These are phyloP conservation scores for Chrysosporium queenslandicum DNA, from an alignment of 2,329 filamentous ascomycete genomes.

Conservation along the genomic window DNA sequence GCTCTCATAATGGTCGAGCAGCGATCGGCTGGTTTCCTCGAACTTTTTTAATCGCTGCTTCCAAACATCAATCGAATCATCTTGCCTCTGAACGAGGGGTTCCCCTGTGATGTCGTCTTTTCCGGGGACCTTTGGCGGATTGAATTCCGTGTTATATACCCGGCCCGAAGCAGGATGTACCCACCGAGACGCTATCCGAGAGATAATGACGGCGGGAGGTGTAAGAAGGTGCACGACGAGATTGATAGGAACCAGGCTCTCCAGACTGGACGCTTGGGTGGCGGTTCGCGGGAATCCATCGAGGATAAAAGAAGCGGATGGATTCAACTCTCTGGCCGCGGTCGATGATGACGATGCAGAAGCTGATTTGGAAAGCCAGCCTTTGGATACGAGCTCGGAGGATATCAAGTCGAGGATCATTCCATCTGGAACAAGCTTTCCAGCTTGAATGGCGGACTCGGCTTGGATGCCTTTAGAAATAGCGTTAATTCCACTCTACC, in stretches of 20 bases:
- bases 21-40: constrained; percentile 70
- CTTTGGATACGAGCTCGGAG: constrained; percentile 72
- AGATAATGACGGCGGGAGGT: constrained; percentile 73
- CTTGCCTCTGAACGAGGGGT: constrained; percentile 64
- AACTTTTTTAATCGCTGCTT: constrained; percentile 70
- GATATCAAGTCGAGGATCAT: constrained; percentile 89
- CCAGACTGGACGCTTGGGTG: constrained; percentile 64
- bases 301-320: constrained; percentile 80
- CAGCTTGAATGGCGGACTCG: constrained; percentile 75
- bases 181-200: constrained; percentile 85
- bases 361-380: constrained; percentile 57
- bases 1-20: constrained; percentile 80
- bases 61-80: constrained; percentile 84
- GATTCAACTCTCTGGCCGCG: constrained; percentile 47
- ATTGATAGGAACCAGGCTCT: constrained; percentile 83
- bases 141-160: constrained; percentile 92
- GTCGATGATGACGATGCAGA: constrained; percentile 39
- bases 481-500: constrained; percentile 12
- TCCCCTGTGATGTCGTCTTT: constrained; percentile 89
- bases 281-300: constrained; percentile 93
- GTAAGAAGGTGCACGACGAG: constrained; percentile 80
- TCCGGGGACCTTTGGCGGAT: constrained; percentile 69
- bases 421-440: constrained; percentile 80
- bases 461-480: constrained; percentile 71
- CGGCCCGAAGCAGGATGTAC: constrained; percentile 83